Evolutionary conservation across 2,329 filamentous ascomycete genomes (phyloP), one percentile per base, ranked within the genome.

Genomic region (Rhynchosporium agropyri): DNA sequence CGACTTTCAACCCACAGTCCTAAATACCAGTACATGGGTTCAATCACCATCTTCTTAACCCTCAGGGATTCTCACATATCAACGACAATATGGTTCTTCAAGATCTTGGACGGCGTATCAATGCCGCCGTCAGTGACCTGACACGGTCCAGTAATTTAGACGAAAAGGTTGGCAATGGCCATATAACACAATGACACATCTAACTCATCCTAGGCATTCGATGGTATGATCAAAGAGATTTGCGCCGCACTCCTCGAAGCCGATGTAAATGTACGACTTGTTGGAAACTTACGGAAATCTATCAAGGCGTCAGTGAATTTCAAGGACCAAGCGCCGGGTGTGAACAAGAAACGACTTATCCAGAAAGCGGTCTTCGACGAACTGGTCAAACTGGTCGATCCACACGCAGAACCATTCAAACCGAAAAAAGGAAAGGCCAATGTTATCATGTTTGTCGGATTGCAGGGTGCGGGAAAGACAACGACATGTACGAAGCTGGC

Each of bases 361-460:
- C 95, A 99, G 75, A 98, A 98, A 78, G 86, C 95, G 69, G 95
- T 99, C 70, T 99, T 96, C 77, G 94, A 99, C 75, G 92, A 98
- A 77, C 87, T 99, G 58, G 94, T 98, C 69, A 89, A 92, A 73
- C 88, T 99, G 57, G 95, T 99, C 70, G 92, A 99, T 73, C 95
- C 95, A 31, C 94, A 98, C 77, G 89, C 91, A 72, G 93, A 97
- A 69, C 89, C 94, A 0, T 99, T 97, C 83, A 95, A 96, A 76
- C 93, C 94, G 28, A 97, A 96, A 80, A 99, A 98, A 79, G 92
- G 93, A 68, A 95, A 92, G 76, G 83, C 89, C 67, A 99, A 97
- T 77, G 91, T 99, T 74, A 97, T 99, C 78, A 99, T 99, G 95
- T 98, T 99, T 76, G 95, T 99, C 67, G 95, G 95, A 79, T 83